Conservation (phyloP, 2,329 filamentous ascomycete genomes). For the Metarhizium anisopliae region DNA sequence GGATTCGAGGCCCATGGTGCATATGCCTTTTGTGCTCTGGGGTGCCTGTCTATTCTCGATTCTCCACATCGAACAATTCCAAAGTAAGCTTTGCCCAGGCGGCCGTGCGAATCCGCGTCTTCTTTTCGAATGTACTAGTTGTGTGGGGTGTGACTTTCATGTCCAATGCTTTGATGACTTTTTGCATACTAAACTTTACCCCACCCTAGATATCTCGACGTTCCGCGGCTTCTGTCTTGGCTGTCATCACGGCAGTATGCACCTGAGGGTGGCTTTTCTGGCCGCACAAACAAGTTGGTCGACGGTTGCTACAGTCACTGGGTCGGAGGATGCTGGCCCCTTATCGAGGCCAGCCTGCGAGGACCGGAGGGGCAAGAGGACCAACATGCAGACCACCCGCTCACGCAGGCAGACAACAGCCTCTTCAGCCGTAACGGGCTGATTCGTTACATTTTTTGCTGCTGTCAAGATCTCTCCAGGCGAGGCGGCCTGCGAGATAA, state of each 20-base stretch:
- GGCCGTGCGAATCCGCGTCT: not conserved
- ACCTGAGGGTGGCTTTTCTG: conserved; percentile 87
- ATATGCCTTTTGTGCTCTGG: conserved; percentile 91
- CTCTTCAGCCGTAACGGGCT: conserved; percentile 79
- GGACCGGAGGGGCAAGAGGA: conserved; percentile 31
- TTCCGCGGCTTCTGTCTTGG: conserved; percentile 74
- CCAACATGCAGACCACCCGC: conserved; percentile 18
- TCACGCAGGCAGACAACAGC: conserved; percentile 27
- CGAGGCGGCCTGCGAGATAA: conserved; percentile 87
- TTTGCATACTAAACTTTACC: conserved; percentile 22
- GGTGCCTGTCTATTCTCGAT: conserved; percentile 78
- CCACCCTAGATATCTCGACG: conserved; percentile 57
- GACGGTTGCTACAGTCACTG: conserved; percentile 98
- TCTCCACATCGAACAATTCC: conserved; percentile 66
- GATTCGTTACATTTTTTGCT: conserved; percentile 80
- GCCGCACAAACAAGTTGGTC: conserved; percentile 93
- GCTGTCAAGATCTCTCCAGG: conserved; percentile 65
- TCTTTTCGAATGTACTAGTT: not conserved
- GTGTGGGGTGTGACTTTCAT: not conserved
- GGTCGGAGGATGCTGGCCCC: conserved; percentile 90
- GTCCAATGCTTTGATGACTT: not conserved
- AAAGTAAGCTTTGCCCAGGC: conserved; percentile 41
- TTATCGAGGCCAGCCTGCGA: conserved; percentile 71
- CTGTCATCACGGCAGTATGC: conserved; percentile 81
- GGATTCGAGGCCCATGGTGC: conserved; percentile 90